Evolutionary conservation across 2,329 filamentous ascomycete genomes (phyloP), one percentile per base, ranked within the genome.

Genomic region (Microsporum ferrugineum): DNA sequence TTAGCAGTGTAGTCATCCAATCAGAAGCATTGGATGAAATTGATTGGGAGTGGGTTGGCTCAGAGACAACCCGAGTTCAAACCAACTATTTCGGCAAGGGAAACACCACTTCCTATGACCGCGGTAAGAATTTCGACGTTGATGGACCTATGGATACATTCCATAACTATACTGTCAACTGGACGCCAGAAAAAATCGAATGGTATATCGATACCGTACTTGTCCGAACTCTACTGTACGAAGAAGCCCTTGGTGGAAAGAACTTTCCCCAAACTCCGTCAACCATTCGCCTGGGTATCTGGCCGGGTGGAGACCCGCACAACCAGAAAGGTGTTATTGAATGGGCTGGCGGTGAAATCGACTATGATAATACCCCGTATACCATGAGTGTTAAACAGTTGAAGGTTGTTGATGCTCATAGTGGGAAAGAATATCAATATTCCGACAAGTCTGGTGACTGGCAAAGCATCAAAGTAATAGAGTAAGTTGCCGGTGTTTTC

Each of bases 21-120:
- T 96, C 91, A n/a, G 91, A 97, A 73, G 84, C 84, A 69, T 83
- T 96, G 41, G 94, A 99, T 75, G 94, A 99, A 78, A 92, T 99
- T 70, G 94, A 99, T 75, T 88, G 94, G 79, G 94, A 66, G 58
- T 66, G 65, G 61, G 63, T 76, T 53, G 75, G 75, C 55, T 68
- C 71, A 31, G 68, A 72, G 58, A 70, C 66, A 23, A 68, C 65
- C 43, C 64, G 70, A 58, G 71, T 76, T 38, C 91, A 97, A 76
- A 89, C 87, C 69, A 97, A 99, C 77, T 99, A 95, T 78, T 99
- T 97, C 68, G 90, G 91, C 73, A 96, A 97, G 77, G 94, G 92
- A 60, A 82, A 89, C 68, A 91, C 88, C 87, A 94, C 67, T 2
- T 82, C 83, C 10, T 95, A 94, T 77, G 89, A 95, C 76, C 88